Percentiles rank a stretch among this genome's conserved stretches.
Evolutionary conservation across 2,329 filamentous ascomycete genomes (phyloP).

Genomic region (Leptosphaerulina australis): DNA sequence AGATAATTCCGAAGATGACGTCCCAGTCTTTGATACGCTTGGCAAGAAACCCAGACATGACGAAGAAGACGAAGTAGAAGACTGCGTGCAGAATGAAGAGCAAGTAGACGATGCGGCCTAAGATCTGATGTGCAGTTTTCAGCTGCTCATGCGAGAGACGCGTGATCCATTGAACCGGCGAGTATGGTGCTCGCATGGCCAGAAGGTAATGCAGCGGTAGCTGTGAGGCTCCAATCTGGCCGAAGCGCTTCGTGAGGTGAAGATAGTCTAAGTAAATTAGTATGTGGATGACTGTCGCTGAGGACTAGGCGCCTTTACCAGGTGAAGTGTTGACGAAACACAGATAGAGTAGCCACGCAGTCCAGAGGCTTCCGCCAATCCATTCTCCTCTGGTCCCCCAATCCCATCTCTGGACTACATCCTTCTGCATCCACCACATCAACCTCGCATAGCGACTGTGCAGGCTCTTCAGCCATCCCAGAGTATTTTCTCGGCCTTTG

Average conservation of each 20-base stretch:
- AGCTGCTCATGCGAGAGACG: conserved; percentile 61
- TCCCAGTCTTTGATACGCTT: conserved; percentile 63
- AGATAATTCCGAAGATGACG: conserved; percentile 62
- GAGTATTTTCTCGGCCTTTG: conserved; percentile 33
- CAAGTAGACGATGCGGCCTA: conserved; percentile 60
- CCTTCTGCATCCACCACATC: conserved; percentile 55
- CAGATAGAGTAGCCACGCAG: conserved; percentile 59
- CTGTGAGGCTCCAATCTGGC: conserved; percentile 64
- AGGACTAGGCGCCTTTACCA: conserved; percentile 4
- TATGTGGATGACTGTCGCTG: neutral
- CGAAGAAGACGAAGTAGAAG: conserved; percentile 65
- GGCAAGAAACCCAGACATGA: conserved; percentile 56
- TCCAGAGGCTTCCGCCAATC: conserved; percentile 56
- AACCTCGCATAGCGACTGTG: conserved; percentile 36
- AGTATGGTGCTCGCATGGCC: conserved; percentile 58
- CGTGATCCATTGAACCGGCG: conserved; percentile 59
- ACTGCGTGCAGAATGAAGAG: conserved; percentile 59
- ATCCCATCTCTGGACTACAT: conserved; percentile 51
- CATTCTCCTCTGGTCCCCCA: conserved; percentile 61
- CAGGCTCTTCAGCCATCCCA: conserved; percentile 32
- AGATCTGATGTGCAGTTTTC: conserved; percentile 63
- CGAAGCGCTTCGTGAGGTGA: conserved; percentile 67
- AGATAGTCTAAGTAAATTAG: conserved; percentile 59
- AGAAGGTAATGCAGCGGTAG: conserved; percentile 65
- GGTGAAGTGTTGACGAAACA: conserved; percentile 57